These are phyloP conservation scores for Terfezia claveryi DNA, from an alignment of 495 filamentous ascomycete species.

Conservation along the genomic window DNA sequence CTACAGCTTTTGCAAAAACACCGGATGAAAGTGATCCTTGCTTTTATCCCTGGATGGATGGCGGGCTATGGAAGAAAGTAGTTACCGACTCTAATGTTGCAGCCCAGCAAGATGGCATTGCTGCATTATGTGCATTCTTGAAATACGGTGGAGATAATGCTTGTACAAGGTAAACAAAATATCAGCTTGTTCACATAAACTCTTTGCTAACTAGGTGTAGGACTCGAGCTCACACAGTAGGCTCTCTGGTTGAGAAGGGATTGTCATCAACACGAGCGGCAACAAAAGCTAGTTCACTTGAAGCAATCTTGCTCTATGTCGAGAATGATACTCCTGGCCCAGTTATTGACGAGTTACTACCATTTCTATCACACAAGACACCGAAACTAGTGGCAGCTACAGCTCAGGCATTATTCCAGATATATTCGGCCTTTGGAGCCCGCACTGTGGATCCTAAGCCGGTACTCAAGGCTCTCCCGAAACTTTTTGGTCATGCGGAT, in stretches of 20 bases:
- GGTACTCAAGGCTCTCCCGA: conserved; percentile 73
- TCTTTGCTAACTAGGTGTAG: conserved; percentile 21
- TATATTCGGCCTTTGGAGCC: conserved; percentile 84
- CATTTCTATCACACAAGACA: conserved; percentile 69
- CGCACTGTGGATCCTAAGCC: conserved; percentile 93
- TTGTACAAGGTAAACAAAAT: conserved; percentile 40
- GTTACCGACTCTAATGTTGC: conserved; percentile 94
- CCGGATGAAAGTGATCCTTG: conserved; percentile 70
- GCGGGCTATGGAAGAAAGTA: conserved; percentile 73
- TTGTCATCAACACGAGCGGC: conserved; percentile 66
- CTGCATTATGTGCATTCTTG: conserved; percentile 67
- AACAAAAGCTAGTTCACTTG: conserved; percentile 66
- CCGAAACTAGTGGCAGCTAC: conserved; percentile 84
- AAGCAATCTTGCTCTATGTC: conserved; percentile 71
- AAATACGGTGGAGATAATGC: conserved; percentile 64
- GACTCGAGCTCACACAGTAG: conserved; percentile 51
- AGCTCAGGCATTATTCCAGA: conserved; percentile 52
- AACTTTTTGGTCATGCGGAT: conserved; percentile 86
- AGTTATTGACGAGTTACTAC: conserved; percentile 75
- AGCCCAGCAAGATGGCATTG: conserved; percentile 81
- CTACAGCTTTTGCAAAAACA: conserved; percentile 63
- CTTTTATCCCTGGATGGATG: conserved; percentile 72
- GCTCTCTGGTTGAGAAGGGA: conserved; percentile 75
- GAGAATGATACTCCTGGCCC: conserved; percentile 74
- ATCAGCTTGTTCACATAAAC: conserved; percentile 3